Conservation (phyloP, 1,139 yeast genomes). For the Pichia kudriavzevii region DNA sequence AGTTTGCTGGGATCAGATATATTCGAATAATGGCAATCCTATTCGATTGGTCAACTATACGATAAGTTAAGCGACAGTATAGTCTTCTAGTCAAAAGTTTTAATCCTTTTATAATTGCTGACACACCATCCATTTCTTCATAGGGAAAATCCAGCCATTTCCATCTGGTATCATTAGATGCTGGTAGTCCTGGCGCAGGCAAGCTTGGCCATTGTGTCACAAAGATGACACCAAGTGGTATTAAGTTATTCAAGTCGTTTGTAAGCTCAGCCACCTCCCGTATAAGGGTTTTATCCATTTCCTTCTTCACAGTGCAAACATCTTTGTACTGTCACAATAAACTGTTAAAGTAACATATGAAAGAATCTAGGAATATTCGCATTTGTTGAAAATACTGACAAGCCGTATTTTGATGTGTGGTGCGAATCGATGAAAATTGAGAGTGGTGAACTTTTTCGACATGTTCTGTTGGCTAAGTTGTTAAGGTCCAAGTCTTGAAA, state of each 20-base stretch:
- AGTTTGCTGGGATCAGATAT: slow-evolving; percentile 43
- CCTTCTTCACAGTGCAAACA: too few relatives aligned
- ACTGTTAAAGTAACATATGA: too few relatives aligned
- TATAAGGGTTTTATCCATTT: too few relatives aligned
- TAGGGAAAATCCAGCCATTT: slow-evolving; percentile 41
- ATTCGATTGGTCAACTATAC: slow-evolving; percentile 16
- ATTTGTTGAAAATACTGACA: too few relatives aligned
- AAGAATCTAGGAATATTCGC: too few relatives aligned
- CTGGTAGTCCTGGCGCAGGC: slow-evolving; percentile 25
- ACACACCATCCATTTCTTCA: slow-evolving; percentile 4
- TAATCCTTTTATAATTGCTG: slow-evolving; percentile 29
- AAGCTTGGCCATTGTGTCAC: slow-evolving; percentile 35
- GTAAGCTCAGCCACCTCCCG: slow-evolving; percentile 20
- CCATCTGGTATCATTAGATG: slow-evolving; percentile 39
- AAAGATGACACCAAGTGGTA: slow-evolving; percentile 44
- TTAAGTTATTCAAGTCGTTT: slow-evolving; percentile 34
- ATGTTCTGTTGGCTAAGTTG: too few relatives aligned
- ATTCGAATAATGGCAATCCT: slow-evolving; percentile 33
- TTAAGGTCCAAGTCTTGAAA: too few relatives aligned
- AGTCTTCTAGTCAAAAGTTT: slow-evolving; percentile 35
- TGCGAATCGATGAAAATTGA: too few relatives aligned
- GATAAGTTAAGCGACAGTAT: slow-evolving; percentile 41
- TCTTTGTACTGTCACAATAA: too few relatives aligned
- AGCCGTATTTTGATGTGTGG: too few relatives aligned
- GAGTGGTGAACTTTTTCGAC: too few relatives aligned